A percentile compares a stretch with the other conserved stretches of the same genome.
Evolutionary conservation across 805 yeast species (phyloP).

Genomic region (Yamadazyma sp.): DNA sequence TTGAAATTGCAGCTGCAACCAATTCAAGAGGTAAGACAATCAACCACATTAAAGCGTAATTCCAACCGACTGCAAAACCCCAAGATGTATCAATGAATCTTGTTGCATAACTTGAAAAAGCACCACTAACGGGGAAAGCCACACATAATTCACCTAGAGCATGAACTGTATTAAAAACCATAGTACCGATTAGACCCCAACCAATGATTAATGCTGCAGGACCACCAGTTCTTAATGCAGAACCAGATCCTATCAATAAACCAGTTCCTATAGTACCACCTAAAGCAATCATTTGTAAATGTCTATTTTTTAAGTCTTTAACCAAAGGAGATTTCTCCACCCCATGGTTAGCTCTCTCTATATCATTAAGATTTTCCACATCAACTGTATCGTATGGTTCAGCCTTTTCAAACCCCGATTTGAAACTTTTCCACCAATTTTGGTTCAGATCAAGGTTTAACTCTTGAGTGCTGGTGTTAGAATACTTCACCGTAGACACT

Average conservation of each 20-base stretch:
- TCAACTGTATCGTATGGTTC: slow-evolving; percentile 8
- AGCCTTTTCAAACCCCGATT: slow-evolving; percentile 28
- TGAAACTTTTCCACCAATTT: slow-evolving; percentile 23
- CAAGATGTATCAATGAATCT: slow-evolving; percentile 36
- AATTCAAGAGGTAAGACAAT: slow-evolving; percentile 35
- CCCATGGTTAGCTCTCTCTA: slow-evolving; percentile 33
- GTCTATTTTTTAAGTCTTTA: slow-evolving; percentile 44
- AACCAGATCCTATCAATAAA: slow-evolving; percentile 46
- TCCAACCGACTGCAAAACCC: slow-evolving; percentile 42
- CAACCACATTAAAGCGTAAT: slow-evolving; percentile 38
- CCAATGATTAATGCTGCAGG: slow-evolving; percentile 51
- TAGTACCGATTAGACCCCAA: slow-evolving; percentile 53
- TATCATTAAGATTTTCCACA: slow-evolving; percentile 19
- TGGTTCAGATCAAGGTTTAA: background rate
- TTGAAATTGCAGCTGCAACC: slow-evolving; percentile 38
- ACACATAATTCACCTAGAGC: slow-evolving; percentile 68
- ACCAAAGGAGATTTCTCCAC: slow-evolving; percentile 38
- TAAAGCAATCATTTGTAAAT: slow-evolving; percentile 63
- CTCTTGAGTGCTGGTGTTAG: background rate
- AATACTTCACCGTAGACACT: background rate
- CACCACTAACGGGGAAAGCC: slow-evolving; percentile 37
- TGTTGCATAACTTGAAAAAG: slow-evolving; percentile 38
- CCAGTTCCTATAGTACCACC: slow-evolving; percentile 74
- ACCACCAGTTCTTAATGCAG: slow-evolving; percentile 38
- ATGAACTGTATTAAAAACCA: slow-evolving; percentile 57